Evolutionary conservation across 2,329 filamentous ascomycete species (phyloP).

Genomic region (Colletotrichum camelliae): DNA sequence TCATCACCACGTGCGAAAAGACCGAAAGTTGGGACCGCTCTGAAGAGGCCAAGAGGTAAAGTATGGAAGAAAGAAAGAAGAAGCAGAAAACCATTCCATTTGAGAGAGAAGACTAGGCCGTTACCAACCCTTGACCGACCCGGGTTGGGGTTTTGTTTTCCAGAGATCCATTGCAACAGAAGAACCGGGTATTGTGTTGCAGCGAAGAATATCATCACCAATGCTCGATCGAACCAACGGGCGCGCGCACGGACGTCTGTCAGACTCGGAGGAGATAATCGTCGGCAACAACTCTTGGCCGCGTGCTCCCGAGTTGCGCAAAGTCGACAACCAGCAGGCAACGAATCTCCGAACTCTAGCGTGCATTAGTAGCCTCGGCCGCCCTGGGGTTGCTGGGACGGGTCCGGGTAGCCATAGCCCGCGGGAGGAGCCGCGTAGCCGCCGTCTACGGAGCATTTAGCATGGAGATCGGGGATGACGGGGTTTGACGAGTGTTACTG

Average conservation of each 20-base stretch:
- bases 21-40: background rate
- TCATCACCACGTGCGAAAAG: background rate
- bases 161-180: constrained; percentile 25
- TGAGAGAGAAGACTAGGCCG: constrained; percentile 20
- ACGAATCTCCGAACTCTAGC: constrained; percentile 23
- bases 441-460: background rate
- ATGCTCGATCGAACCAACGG: constrained; percentile 27
- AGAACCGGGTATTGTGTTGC: constrained; percentile 26
- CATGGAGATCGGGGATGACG: background rate
- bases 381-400: constrained; percentile 39
- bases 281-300: constrained; percentile 19
- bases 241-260: constrained; percentile 23
- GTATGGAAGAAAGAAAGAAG: constrained; percentile 21
- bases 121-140: constrained; percentile 21
- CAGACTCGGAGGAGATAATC: constrained; percentile 22
- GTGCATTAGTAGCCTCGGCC: constrained; percentile 46
- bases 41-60: background rate
- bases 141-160: constrained; percentile 21
- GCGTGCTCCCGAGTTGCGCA: constrained; percentile 10
- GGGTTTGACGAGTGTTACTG: constrained; percentile 28
- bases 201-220: constrained; percentile 25
- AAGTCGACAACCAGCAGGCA: constrained; percentile 19
- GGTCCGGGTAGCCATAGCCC: constrained; percentile 53
- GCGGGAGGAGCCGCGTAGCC: constrained; percentile 16
- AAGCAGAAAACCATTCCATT: constrained; percentile 21